Base-by-base conservation (phyloP, 495 filamentous ascomycete genomes). In the Penicillium lividum region DNA sequence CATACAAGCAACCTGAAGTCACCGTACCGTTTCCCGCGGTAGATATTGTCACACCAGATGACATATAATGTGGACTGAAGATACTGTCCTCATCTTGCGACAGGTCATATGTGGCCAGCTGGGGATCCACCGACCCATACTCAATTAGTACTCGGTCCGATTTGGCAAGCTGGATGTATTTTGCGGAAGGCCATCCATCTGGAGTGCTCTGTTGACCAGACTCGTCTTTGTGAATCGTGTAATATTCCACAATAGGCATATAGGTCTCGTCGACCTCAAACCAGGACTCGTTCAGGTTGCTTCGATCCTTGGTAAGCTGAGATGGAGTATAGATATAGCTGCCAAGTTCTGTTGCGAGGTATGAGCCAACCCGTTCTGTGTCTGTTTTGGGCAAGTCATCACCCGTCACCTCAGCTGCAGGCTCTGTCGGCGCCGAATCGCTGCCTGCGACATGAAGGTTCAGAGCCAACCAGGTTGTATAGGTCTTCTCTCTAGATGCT, bases 111-210 rank as follows among this genome's bases (percentile, higher is more conserved):
- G 56, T 61, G n/a, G 63, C 57, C 66, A 89, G 73, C 51, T 86
- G 81, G 15, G 82, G 70, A 61, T 87, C 84, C 4, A 88, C 61
- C 4, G 67, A 71, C 9, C 83, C 84, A 60, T 81, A 85, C 42
- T 77, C 76, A 28, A 81, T 64, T 3, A 89, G 60, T 0, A 87
- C 56, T 16, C 85, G 73, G 58, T 77, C 77, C 9, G 72, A 67
- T 15, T 76, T 69, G 0, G 77, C 73, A 25, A 86, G 71, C 51
- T 84, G 82, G 30, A 86, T 64, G 59, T 76, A 87, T 28, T 78
- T 76, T 38, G 80, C 75, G 11, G 77, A 78, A 2, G 86, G 86
- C 86, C 86, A 89, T 11, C 86, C 85, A 64, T 88, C 81, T 10
- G 78, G 72, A 1, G 83, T 86, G 40, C 75, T 78, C n/a, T 77